phyloP scores from a whole-genome alignment of 1,284 basidiomycete genomes.

The Sanguinoderma infundibulare region DNA sequence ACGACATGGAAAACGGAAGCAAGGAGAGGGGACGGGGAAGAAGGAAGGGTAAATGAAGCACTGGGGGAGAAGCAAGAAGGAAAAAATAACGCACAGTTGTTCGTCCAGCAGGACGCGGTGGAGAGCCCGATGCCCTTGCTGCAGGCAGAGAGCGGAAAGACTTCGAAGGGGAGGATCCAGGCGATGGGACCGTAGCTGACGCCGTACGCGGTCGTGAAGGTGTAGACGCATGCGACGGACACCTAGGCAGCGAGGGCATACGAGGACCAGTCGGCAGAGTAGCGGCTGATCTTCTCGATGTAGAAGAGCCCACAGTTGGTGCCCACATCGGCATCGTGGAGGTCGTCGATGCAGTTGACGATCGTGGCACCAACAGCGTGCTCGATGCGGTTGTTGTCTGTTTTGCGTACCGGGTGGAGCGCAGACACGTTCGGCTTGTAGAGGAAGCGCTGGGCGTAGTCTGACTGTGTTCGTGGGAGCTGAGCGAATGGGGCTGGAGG shows the following conservation, averaged over 20 bases:
- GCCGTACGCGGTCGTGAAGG: slow-evolving; percentile 84
- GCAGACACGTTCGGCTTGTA: slow-evolving; percentile 90
- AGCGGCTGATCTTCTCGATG: slow-evolving; percentile 95
- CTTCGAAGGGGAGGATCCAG: too few relatives aligned
- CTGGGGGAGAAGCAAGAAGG: too few relatives aligned
- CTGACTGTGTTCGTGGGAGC: too few relatives aligned
- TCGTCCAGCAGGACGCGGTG: too few relatives aligned
- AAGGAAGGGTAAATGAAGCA: too few relatives aligned
- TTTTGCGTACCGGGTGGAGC: slow-evolving; percentile 95
- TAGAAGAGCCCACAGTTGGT: slow-evolving; percentile 94
- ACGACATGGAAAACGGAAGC: slow-evolving; percentile 11
- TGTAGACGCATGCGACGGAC: slow-evolving; percentile 74
- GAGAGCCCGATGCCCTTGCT: too few relatives aligned
- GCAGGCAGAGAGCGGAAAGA: too few relatives aligned
- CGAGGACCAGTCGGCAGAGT: too few relatives aligned
- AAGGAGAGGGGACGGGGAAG: too few relatives aligned
- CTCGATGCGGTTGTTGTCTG: slow-evolving; percentile 98
- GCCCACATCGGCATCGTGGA: slow-evolving; percentile 91
- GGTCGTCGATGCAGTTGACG: slow-evolving; percentile 95
- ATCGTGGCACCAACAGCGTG: slow-evolving; percentile 96
- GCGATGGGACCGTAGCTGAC: slow-evolving; percentile 85
- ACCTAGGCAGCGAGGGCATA: slow-evolving; percentile 65
- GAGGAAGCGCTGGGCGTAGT: slow-evolving; percentile 93
- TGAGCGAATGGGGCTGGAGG: too few relatives aligned
- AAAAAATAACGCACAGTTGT: too few relatives aligned